Percentiles rank a stretch among this genome's conserved stretches.
phyloP scores from a whole-genome alignment of 2,329 filamentous ascomycete genomes.

The Knufia petricola region DNA sequence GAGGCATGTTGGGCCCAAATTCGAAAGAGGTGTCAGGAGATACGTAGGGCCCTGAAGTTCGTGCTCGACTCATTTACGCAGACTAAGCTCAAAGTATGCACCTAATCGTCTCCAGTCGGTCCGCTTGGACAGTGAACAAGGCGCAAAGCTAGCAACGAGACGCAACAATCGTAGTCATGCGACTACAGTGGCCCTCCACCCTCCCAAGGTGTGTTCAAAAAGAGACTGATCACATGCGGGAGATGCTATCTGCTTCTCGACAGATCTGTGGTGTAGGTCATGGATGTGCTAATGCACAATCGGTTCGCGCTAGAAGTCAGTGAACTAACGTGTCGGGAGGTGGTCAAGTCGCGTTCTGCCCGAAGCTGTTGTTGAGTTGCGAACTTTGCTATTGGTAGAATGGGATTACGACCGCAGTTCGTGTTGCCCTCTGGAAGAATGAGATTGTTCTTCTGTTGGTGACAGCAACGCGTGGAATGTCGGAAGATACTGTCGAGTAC shows the following conservation, averaged over 20 bases:
- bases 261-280: not conserved
- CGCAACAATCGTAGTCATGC: not conserved
- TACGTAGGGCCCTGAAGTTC: not conserved
- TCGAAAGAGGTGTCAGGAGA: conserved; percentile 5
- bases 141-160: too few relatives aligned
- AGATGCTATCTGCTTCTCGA: not conserved
- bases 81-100: not conserved
- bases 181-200: conserved; percentile 2
- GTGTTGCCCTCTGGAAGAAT: conserved; percentile 2
- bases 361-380: not conserved
- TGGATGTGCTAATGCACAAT: not conserved
- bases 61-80: not conserved
- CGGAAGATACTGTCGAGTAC: not conserved
- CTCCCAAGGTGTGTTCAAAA: conserved; percentile 3
- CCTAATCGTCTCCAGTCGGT: too few relatives aligned
- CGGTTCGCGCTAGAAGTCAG: not conserved
- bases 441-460: not conserved
- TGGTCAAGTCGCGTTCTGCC: not conserved
- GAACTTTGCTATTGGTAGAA: not conserved
- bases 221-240: not conserved
- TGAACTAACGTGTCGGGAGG: not conserved
- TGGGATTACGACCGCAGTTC: not conserved
- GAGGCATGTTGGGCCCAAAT: conserved; percentile 1
- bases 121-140: too few relatives aligned
- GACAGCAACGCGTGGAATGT: conserved; percentile 5